Percentiles rank a stretch among this genome's conserved stretches.
Conservation (phyloP, 768 basidiomycete species). For the Boletus pseudo-olivaceus region DNA sequence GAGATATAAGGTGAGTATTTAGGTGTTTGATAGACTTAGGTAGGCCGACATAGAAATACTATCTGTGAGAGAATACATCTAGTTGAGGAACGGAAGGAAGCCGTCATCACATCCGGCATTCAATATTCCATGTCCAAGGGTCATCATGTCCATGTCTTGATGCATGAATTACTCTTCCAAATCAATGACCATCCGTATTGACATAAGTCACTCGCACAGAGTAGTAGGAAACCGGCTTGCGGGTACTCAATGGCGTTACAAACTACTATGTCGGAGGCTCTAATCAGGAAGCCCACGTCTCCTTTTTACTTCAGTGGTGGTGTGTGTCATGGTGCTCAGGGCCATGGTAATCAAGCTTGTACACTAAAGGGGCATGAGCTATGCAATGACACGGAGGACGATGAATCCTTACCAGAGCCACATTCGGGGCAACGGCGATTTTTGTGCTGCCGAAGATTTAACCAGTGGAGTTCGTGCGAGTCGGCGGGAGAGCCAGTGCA, state of each 20-base stretch:
- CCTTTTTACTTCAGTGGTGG: slow-evolving; percentile 38
- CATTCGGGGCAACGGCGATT: slow-evolving; percentile 87
- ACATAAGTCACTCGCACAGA: background rate
- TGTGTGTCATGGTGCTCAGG: slow-evolving; percentile 45
- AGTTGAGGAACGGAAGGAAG: background rate
- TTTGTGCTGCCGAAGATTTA: slow-evolving; percentile 61
- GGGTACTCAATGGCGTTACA: slow-evolving; percentile 10
- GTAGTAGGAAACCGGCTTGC: background rate
- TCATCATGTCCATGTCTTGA: background rate
- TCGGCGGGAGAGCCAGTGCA: slow-evolving; percentile 95
- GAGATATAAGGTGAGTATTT: background rate
- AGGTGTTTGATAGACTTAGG: background rate
- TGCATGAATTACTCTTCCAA: background rate
- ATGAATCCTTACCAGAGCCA: slow-evolving; percentile 68
- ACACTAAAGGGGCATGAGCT: slow-evolving; percentile 45
- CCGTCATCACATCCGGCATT: background rate
- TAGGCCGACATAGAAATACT: background rate
- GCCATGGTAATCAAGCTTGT: slow-evolving; percentile 71
- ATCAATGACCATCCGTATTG: background rate
- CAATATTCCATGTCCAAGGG: background rate
- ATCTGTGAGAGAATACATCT: no score
- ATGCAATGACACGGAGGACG: background rate
- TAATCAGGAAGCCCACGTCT: slow-evolving; percentile 2
- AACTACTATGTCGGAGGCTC: slow-evolving; percentile 12
- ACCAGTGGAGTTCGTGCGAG: slow-evolving; percentile 92